Evolutionary conservation across 768 basidiomycete species (phyloP).

Genomic region (Boletus rubropictus): DNA sequence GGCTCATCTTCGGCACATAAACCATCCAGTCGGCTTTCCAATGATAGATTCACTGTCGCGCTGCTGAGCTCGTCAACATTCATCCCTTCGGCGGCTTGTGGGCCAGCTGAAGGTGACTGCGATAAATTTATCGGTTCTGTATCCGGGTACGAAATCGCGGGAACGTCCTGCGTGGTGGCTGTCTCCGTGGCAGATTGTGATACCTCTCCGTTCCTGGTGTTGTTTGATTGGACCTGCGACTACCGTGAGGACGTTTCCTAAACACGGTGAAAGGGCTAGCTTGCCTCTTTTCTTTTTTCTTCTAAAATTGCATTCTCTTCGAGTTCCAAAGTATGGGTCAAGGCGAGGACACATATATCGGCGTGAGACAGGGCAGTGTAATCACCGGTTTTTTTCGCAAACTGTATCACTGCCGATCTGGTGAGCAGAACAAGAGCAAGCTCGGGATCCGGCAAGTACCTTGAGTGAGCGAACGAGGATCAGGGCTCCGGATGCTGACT

Average conservation of each 20-base stretch:
- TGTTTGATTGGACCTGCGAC: conserved; percentile 7
- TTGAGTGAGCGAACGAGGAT: conserved; percentile 60
- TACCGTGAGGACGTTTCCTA: neutral
- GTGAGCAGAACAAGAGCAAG: conserved; percentile 13
- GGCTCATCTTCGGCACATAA: conserved; percentile 25
- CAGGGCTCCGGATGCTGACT: conserved; percentile 64
- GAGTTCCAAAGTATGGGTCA: conserved; percentile 75
- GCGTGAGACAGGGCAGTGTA: conserved; percentile 86
- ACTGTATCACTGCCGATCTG: conserved; percentile 63
- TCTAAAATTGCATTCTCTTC: conserved; percentile 34
- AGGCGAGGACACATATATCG: conserved; percentile 85
- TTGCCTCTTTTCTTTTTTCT: conserved; percentile 28
- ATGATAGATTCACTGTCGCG: conserved; percentile 7
- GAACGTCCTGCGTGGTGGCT: neutral
- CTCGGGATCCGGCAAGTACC: conserved; percentile 35
- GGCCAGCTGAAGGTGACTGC: neutral
- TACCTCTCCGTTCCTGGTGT: neutral
- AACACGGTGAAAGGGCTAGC: conserved; percentile 10
- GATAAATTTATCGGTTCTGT: neutral
- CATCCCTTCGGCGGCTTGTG: neutral
- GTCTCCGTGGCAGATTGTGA: neutral
- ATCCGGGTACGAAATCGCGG: neutral
- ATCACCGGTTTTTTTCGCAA: conserved; percentile 95
- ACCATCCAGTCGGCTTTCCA: conserved; percentile 10
- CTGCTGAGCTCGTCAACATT: conserved; percentile 12